These are phyloP conservation scores for Ophiocordyceps unilateralis DNA, from an alignment of 2,329 filamentous ascomycete species.

Conservation along the genomic window DNA sequence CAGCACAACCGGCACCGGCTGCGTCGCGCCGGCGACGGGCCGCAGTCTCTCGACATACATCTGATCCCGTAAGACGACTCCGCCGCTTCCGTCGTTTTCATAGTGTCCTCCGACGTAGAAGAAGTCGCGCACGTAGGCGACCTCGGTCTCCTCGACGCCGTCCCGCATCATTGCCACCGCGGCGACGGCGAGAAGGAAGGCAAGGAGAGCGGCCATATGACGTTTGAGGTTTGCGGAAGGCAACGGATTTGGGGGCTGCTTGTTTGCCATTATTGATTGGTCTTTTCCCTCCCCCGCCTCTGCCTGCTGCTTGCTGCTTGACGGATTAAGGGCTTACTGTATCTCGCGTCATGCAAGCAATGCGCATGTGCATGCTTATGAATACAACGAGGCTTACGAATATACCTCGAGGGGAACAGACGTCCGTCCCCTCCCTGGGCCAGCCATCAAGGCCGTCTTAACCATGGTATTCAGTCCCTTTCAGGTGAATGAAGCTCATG, in stretches of 20 bases:
- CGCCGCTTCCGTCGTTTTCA: conserved; percentile 11
- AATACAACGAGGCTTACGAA: too few species aligned
- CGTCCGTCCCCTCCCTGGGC: too few species aligned
- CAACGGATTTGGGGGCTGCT: too few species aligned
- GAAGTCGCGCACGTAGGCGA: conserved; percentile 7
- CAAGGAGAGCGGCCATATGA: not conserved
- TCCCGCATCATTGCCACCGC: not conserved
- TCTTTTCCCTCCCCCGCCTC: not conserved
- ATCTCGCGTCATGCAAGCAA: too few species aligned
- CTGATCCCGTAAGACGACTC: conserved; percentile 21
- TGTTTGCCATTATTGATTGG: not conserved
- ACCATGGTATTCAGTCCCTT: too few species aligned
- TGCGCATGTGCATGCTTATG: too few species aligned
- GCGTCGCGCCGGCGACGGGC: conserved; percentile 12
- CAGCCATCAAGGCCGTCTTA: too few species aligned
- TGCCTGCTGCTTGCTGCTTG: not conserved
- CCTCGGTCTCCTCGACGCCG: not conserved
- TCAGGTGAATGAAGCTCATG: too few species aligned
- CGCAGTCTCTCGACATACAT: conserved; percentile 35
- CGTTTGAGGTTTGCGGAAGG: too few species aligned
- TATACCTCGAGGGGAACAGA: too few species aligned
- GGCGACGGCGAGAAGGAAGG: not conserved
- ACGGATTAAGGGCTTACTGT: too few species aligned
- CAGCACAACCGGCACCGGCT: conserved; percentile 19
- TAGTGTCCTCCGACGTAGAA: conserved; percentile 22